Evolutionary conservation across 176 grass and related monocot genomes (phyloP).

Genomic region (Chloris gayana): DNA sequence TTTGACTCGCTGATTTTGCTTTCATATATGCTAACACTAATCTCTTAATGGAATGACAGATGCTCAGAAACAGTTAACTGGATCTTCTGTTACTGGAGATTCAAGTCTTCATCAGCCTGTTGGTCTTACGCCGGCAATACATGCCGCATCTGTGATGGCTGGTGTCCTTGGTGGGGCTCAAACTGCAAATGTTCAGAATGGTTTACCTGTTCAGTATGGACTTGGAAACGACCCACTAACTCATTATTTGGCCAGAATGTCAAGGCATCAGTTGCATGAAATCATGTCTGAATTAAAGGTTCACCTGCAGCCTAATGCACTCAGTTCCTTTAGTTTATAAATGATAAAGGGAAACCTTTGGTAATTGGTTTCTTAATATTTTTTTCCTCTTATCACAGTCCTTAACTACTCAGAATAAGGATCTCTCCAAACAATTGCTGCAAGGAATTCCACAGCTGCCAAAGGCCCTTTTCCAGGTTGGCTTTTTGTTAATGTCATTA

Average conservation of each 20-base stretch:
- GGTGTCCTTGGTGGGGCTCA: slow-evolving; percentile 78
- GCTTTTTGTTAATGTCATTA: slow-evolving; percentile 21
- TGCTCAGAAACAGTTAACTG: slow-evolving; percentile 59
- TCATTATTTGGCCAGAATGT: slow-evolving; percentile 88
- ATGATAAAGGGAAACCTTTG: not conserved
- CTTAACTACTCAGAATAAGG: slow-evolving; percentile 75
- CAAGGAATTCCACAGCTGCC: slow-evolving; percentile 71
- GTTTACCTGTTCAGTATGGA: slow-evolving; percentile 68
- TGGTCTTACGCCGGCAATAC: slow-evolving; percentile 75
- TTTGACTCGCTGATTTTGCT: slow-evolving; percentile 19
- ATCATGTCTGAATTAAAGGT: slow-evolving; percentile 96
- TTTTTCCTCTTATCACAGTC: slow-evolving; percentile 44
- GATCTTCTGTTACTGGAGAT: slow-evolving; percentile 48
- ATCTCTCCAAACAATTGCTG: slow-evolving; percentile 61
- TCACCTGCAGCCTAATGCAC: slow-evolving; percentile 22
- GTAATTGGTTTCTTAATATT: slow-evolving; percentile 33
- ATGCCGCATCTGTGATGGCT: slow-evolving; percentile 74
- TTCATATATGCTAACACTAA: slow-evolving; percentile 25
- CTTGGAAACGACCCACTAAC: slow-evolving; percentile 89
- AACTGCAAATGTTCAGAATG: slow-evolving; percentile 63
- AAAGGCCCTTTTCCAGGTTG: slow-evolving; percentile 96
- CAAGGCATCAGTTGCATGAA: slow-evolving; percentile 76
- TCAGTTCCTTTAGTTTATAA: slow-evolving; percentile 13
- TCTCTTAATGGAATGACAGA: slow-evolving; percentile 49
- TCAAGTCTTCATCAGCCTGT: slow-evolving; percentile 68